phyloP scores from a whole-genome alignment of 2,329 filamentous ascomycete genomes.

The Fusarium circinatum region DNA sequence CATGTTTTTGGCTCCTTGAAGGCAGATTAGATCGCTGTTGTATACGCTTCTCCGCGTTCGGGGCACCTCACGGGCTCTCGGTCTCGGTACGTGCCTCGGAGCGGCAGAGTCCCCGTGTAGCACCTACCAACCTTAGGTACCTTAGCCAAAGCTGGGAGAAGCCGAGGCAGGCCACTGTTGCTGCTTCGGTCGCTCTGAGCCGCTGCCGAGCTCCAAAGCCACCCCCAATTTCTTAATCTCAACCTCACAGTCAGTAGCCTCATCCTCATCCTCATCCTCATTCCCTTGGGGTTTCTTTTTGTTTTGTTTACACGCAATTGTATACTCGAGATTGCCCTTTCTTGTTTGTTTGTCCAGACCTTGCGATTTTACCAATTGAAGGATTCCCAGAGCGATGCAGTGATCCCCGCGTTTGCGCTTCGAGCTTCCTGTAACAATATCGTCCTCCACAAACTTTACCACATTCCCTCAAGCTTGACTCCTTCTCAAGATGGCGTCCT shows the following conservation, averaged over 20 bases:
- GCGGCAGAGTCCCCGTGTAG: constrained; percentile 18
- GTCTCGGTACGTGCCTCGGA: constrained; percentile 32
- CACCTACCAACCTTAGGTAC: constrained; percentile 4
- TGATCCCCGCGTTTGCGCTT: constrained; percentile 33
- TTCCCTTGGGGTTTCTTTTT: constrained; percentile 2
- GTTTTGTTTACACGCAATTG: constrained; percentile 4
- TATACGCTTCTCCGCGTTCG: constrained; percentile 4
- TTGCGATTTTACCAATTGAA: background rate
- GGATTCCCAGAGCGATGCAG: constrained; percentile 23
- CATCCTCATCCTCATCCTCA: constrained; percentile 7
- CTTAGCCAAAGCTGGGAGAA: constrained; percentile 13
- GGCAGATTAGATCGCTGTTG: background rate
- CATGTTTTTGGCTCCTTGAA: background rate
- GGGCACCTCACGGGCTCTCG: constrained; percentile 7
- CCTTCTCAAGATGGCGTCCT: constrained; percentile 44
- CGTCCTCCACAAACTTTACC: constrained; percentile 14
- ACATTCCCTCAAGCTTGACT: background rate
- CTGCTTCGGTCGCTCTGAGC: constrained; percentile 33
- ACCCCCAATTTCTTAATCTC: constrained; percentile 27
- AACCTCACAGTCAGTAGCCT: constrained; percentile 14
- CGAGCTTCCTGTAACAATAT: constrained; percentile 17
- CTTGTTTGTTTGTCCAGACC: background rate
- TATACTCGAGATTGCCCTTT: background rate
- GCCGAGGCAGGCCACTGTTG: constrained; percentile 38
- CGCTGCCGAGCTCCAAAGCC: constrained; percentile 34